Conservation (phyloP, 1,284 basidiomycete species). For the Coniferiporia sulphurascens region DNA sequence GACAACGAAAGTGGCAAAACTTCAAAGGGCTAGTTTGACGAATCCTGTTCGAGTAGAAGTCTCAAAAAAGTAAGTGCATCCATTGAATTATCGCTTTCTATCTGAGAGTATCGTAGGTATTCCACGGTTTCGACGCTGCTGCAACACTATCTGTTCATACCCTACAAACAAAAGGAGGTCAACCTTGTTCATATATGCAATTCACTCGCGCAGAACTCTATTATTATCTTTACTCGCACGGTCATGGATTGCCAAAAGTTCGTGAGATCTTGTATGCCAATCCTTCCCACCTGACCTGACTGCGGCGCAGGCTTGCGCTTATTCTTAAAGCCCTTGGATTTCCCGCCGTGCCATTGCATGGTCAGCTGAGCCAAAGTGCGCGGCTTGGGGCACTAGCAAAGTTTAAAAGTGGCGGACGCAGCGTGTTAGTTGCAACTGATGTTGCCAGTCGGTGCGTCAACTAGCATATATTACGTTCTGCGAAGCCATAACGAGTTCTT, state of each 20-base stretch:
- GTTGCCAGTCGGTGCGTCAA: slow-evolving; percentile 81
- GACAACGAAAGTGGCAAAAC: slow-evolving; percentile 97
- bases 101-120: slow-evolving; percentile 56
- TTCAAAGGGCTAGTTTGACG: slow-evolving; percentile 92
- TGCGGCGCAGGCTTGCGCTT: slow-evolving; percentile 65
- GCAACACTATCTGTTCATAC: slow-evolving; percentile 96
- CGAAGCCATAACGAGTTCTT: slow-evolving; percentile 12
- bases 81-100: background rate
- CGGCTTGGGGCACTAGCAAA: slow-evolving; percentile 93
- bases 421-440: slow-evolving; percentile 93
- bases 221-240: slow-evolving; percentile 95
- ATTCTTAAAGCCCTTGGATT: slow-evolving; percentile 91
- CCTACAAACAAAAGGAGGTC: slow-evolving; percentile 89
- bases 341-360: slow-evolving; percentile 93
- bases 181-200: slow-evolving; percentile 90
- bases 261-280: slow-evolving; percentile 19
- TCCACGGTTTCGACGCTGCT: slow-evolving; percentile 94
- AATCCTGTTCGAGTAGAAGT: slow-evolving; percentile 97
- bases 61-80: slow-evolving; percentile 71
- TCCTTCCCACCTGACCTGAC: slow-evolving; percentile 5
- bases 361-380: slow-evolving; percentile 91
- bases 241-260: slow-evolving; percentile 89
- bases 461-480: slow-evolving; percentile 6
- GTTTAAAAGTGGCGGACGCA: slow-evolving; percentile 93
- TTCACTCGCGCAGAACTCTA: slow-evolving; percentile 86